Evolutionary conservation across 2,329 filamentous ascomycete genomes (phyloP).

Genomic region (Fusarium sp.): DNA sequence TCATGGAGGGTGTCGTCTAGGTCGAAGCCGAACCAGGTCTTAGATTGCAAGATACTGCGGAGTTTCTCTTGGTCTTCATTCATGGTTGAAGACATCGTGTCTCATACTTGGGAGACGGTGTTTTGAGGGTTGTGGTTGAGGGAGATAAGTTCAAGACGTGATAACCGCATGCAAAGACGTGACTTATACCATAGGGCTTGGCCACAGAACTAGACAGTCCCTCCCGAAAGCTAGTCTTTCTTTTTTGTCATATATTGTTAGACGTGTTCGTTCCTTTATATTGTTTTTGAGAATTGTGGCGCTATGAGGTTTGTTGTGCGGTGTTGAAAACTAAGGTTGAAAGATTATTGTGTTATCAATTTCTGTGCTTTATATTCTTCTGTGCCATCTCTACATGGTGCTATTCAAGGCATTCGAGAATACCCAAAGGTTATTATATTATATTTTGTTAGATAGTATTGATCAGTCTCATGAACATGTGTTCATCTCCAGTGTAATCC

Average conservation of each 20-base stretch:
- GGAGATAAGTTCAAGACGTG: neutral
- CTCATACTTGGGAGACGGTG: neutral
- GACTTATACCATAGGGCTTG: neutral
- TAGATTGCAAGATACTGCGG: slow-evolving; percentile 3
- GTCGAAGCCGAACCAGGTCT: slow-evolving; percentile 59
- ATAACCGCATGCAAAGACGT: neutral
- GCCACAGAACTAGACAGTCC: too few species aligned
- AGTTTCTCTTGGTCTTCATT: neutral
- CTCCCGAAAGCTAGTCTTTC: neutral
- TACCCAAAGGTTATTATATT: too few species aligned
- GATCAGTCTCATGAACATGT: neutral
- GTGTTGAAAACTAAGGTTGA: too few species aligned
- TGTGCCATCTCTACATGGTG: too few species aligned
- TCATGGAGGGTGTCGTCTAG: slow-evolving; percentile 63
- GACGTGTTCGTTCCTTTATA: too few species aligned
- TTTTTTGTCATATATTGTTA: too few species aligned
- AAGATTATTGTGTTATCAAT: too few species aligned
- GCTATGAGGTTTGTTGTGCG: too few species aligned
- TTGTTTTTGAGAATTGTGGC: too few species aligned
- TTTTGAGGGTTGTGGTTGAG: neutral
- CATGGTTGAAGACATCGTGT: neutral
- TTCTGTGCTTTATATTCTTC: too few species aligned
- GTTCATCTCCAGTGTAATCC: neutral
- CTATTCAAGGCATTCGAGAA: too few species aligned
- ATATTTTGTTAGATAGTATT: too few species aligned